A percentile compares a stretch with the other conserved stretches of the same genome.
phyloP scores from a whole-genome alignment of 2,329 filamentous ascomycete species.

The Chrysoporthe deuterocubensis region DNA sequence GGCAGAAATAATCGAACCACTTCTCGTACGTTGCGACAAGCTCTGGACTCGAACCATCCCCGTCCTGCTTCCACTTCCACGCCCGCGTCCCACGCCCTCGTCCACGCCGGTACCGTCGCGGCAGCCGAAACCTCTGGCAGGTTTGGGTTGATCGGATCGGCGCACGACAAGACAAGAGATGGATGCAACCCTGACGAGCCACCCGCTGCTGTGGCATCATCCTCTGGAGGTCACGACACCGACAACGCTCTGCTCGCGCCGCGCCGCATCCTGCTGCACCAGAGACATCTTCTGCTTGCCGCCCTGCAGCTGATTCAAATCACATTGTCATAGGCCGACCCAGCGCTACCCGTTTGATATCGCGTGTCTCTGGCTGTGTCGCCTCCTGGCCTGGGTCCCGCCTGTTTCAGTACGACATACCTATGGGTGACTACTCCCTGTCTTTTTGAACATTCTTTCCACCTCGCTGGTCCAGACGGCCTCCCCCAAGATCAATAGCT shows the following conservation, averaged over 20 bases:
- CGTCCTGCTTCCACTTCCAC: conserved; percentile 9
- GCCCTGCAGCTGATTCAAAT: neutral
- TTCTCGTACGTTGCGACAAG: conserved; percentile 14
- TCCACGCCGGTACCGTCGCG: neutral
- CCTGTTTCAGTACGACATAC: conserved; percentile 10
- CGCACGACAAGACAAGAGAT: too few relatives aligned
- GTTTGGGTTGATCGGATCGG: too few relatives aligned
- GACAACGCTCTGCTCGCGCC: neutral
- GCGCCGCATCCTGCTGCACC: neutral
- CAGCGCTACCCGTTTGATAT: neutral
- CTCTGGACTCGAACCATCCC: conserved; percentile 8
- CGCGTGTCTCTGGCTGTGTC: conserved; percentile 3
- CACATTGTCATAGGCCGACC: neutral
- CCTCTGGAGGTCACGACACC: neutral
- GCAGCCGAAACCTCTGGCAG: neutral
- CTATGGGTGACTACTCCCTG: neutral
- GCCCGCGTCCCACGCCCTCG: neutral
- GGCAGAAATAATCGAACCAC: conserved; percentile 12
- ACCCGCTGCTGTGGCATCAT: neutral
- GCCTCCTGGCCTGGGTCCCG: conserved; percentile 4
- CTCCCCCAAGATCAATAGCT: neutral
- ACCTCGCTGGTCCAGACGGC: neutral
- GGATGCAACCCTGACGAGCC: too few relatives aligned
- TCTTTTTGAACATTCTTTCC: neutral
- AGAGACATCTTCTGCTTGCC: neutral